phyloP scores from a whole-genome alignment of 202 grass and related monocot species.

The Miscanthus sacchariflorus region DNA sequence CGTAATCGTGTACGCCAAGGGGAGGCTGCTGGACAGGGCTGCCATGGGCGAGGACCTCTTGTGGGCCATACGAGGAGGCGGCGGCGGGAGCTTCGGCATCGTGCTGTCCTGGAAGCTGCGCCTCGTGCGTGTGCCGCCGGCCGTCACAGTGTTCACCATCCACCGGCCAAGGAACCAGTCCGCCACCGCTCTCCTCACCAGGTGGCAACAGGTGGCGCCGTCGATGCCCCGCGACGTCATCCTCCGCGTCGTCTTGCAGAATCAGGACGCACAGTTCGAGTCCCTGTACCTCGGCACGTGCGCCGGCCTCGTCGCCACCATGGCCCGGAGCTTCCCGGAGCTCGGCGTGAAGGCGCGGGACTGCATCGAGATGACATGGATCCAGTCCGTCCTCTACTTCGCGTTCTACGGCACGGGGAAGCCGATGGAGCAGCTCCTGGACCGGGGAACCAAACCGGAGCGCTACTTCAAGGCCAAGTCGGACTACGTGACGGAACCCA shows the following conservation, averaged over 20 bases:
- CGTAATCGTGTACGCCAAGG: conserved; percentile 49
- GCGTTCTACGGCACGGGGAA: conserved; percentile 48
- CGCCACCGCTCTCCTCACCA: conserved; percentile 54
- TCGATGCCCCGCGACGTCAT: conserved; percentile 44
- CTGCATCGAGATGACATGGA: conserved; percentile 81
- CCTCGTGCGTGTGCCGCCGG: conserved; percentile 59
- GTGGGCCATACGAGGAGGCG: conserved; percentile 75
- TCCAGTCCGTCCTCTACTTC: conserved; percentile 57
- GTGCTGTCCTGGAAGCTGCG: conserved; percentile 68
- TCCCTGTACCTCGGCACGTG: conserved; percentile 62
- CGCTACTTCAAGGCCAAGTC: conserved; percentile 72
- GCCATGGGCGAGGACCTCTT: conserved; percentile 75
- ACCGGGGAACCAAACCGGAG: conserved; percentile 44
- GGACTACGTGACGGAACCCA: conserved; percentile 59
- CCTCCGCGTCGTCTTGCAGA: conserved; percentile 32
- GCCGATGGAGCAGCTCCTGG: conserved; percentile 39
- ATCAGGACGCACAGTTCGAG: conserved; percentile 47
- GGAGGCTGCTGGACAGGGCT: conserved; percentile 47
- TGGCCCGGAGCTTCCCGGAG: conserved; percentile 58
- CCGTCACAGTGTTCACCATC: conserved; percentile 60
- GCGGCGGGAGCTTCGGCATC: conserved; percentile 73
- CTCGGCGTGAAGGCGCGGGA: conserved; percentile 47
- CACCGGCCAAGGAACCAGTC: conserved; percentile 39
- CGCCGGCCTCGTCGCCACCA: conserved; percentile 48
- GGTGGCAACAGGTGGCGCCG: conserved; percentile 58